phyloP scores from a whole-genome alignment of 2,329 filamentous ascomycete genomes.

The Neonectria punicea region DNA sequence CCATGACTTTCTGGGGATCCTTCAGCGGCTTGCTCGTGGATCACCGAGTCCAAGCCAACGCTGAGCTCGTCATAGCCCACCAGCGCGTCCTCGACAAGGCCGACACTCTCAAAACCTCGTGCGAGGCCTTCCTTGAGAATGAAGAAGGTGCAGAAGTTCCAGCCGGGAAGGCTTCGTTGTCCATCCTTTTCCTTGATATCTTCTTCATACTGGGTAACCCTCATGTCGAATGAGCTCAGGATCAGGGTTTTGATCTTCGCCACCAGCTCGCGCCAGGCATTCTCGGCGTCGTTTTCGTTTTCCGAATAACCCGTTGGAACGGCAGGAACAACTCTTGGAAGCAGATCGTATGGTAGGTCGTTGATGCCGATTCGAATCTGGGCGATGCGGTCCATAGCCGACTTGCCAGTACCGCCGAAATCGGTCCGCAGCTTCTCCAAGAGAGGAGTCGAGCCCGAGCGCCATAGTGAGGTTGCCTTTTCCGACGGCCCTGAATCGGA shows the following conservation, averaged over 20 bases:
- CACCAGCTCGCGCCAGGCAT: slow-evolving; percentile 85
- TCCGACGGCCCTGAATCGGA: slow-evolving; percentile 69
- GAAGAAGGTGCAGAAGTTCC: slow-evolving; percentile 99
- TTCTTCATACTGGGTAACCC: slow-evolving; percentile 95
- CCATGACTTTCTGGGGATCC: slow-evolving; percentile 73
- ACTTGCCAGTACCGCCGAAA: slow-evolving; percentile 81
- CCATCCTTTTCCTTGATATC: slow-evolving; percentile 95
- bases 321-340: slow-evolving; percentile 71
- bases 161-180: slow-evolving; percentile 87
- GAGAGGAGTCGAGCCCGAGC: slow-evolving; percentile 81
- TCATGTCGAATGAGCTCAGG: slow-evolving; percentile 86
- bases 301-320: slow-evolving; percentile 74
- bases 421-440: slow-evolving; percentile 91
- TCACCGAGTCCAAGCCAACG: slow-evolving; percentile 83
- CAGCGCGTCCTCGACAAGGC: slow-evolving; percentile 92
- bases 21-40: slow-evolving; percentile 75
- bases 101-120: slow-evolving; percentile 94
- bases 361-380: slow-evolving; percentile 84
- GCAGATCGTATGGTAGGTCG: slow-evolving; percentile 72
- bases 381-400: slow-evolving; percentile 78
- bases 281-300: slow-evolving; percentile 79
- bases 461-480: slow-evolving; percentile 79
- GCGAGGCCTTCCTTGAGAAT: slow-evolving; percentile 96
- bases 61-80: slow-evolving; percentile 95
- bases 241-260: slow-evolving; percentile 89